Percentiles rank a stretch among this genome's conserved stretches.
Evolutionary conservation across 495 filamentous ascomycete species (phyloP).

Genomic region (Schizothecium vesticola): DNA sequence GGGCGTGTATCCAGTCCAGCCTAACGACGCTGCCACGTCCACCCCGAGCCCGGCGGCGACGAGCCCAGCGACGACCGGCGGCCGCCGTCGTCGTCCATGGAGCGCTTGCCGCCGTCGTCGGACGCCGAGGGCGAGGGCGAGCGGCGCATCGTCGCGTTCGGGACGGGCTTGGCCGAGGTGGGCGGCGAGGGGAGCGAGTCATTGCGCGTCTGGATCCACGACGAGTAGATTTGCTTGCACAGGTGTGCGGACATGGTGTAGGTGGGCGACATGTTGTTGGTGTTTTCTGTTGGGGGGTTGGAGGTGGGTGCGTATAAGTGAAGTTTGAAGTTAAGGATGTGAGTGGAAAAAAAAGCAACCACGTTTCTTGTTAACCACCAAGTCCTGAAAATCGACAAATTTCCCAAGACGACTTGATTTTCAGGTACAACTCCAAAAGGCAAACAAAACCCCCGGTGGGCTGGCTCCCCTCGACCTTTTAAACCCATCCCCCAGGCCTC

Average conservation of each 20-base stretch:
- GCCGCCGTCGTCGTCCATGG: slow-evolving; percentile 39
- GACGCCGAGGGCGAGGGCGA: slow-evolving; percentile 37
- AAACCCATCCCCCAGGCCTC: not conserved
- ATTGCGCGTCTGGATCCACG: slow-evolving; percentile 36
- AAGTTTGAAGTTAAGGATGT: not conserved
- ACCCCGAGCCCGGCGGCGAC: slow-evolving; percentile 15
- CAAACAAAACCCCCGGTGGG: not conserved
- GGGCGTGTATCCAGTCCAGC: not conserved
- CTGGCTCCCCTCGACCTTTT: not conserved
- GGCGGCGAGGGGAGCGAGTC: slow-evolving; percentile 25
- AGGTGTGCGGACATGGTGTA: slow-evolving; percentile 50
- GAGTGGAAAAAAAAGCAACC: not conserved
- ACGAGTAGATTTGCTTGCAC: slow-evolving; percentile 47
- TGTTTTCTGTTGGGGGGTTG: slow-evolving; percentile 1
- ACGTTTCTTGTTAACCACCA: too few relatives aligned
- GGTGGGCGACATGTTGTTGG: slow-evolving; percentile 42
- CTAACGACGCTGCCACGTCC: slow-evolving; percentile 24
- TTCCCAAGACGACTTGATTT: not conserved
- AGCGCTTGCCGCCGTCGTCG: slow-evolving; percentile 32
- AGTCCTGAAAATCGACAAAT: too few relatives aligned
- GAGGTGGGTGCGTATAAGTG: not conserved
- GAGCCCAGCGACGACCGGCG: slow-evolving; percentile 9
- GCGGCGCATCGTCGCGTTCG: slow-evolving; percentile 25
- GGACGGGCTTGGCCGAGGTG: slow-evolving; percentile 13
- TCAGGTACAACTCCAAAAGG: not conserved